Conservation (phyloP, 352 stramenopile genomes). For the Phytophthora sansomeana region DNA sequence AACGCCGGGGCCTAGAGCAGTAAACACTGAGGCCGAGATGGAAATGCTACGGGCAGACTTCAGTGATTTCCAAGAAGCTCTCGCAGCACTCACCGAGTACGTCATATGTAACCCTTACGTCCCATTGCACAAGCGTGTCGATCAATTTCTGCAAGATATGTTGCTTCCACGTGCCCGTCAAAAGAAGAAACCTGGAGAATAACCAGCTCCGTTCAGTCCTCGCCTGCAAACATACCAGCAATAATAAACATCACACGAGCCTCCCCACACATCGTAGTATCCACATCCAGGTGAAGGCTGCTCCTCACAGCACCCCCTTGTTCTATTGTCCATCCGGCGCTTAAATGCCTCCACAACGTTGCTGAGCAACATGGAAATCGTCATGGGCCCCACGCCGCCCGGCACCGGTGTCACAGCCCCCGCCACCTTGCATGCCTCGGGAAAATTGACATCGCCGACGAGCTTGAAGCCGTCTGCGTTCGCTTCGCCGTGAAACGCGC, state of each 20-base stretch:
- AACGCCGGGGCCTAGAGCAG: slow-evolving; percentile 3
- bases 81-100: slow-evolving; percentile 80
- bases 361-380: slow-evolving; percentile 95
- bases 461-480: slow-evolving; percentile 94
- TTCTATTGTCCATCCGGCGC: slow-evolving; percentile 56
- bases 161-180: slow-evolving; percentile 77
- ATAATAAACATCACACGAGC: not conserved
- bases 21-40: slow-evolving; percentile 45
- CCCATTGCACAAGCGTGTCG: slow-evolving; percentile 75
- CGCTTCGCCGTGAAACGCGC: slow-evolving; percentile 57
- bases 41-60: slow-evolving; percentile 61
- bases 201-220: slow-evolving; percentile 11
- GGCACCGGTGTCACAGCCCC: slow-evolving; percentile 97
- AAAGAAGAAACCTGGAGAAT: slow-evolving; percentile 58
- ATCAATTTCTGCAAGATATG: slow-evolving; percentile 83
- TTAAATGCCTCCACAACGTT: slow-evolving; percentile 88
- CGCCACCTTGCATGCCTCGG: slow-evolving; percentile 81
- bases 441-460: slow-evolving; percentile 97
- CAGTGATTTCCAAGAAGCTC: slow-evolving; percentile 71
- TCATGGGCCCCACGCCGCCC: slow-evolving; percentile 99
- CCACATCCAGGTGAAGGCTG: not conserved
- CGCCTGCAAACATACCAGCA: slow-evolving; percentile 1
- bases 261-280: not conserved
- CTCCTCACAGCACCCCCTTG: slow-evolving; percentile 29
- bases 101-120: slow-evolving; percentile 86